Evolutionary conservation across 345 rosid genomes (phyloP).

Genomic region (Gossypium mustelinum): DNA sequence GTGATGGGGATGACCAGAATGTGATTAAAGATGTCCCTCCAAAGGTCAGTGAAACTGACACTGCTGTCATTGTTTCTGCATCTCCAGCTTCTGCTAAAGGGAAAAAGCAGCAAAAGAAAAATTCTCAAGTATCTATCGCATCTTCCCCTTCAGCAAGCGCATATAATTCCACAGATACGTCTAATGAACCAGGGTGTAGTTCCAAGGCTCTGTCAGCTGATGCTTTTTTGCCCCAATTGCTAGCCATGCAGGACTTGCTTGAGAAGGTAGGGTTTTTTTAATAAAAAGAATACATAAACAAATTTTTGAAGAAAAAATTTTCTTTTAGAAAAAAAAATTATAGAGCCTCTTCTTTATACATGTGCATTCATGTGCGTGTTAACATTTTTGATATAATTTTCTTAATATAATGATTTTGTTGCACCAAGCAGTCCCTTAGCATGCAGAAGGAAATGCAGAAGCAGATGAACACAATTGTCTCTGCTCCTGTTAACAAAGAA

Average conservation of each 20-base stretch:
- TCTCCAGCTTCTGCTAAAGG: constrained; percentile 42
- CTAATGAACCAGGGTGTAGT: constrained; percentile 43
- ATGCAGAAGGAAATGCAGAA: constrained; percentile 66
- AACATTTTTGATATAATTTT: not conserved
- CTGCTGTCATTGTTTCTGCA: constrained; percentile 24
- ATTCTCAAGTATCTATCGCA: constrained; percentile 41
- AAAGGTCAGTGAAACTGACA: constrained; percentile 34
- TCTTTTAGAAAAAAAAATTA: not conserved
- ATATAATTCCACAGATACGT: constrained; percentile 56
- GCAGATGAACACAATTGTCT: constrained; percentile 51
- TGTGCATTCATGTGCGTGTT: not conserved
- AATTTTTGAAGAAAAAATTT: not conserved
- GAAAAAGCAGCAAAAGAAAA: constrained; percentile 50
- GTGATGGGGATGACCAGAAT: constrained; percentile 34
- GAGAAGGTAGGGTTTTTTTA: constrained; percentile 41
- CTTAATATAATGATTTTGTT: constrained; percentile 7
- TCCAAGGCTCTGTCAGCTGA: constrained; percentile 38
- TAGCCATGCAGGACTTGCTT: constrained; percentile 49
- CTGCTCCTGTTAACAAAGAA: constrained; percentile 56
- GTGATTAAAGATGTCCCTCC: constrained; percentile 29
- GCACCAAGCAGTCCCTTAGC: constrained; percentile 36
- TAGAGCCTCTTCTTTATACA: not conserved
- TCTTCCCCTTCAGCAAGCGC: constrained; percentile 46
- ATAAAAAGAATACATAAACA: not conserved
- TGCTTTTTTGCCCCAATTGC: constrained; percentile 40